Evolutionary conservation across 2,329 filamentous ascomycete genomes (phyloP).

Genomic region (Botrytis byssoidea): DNA sequence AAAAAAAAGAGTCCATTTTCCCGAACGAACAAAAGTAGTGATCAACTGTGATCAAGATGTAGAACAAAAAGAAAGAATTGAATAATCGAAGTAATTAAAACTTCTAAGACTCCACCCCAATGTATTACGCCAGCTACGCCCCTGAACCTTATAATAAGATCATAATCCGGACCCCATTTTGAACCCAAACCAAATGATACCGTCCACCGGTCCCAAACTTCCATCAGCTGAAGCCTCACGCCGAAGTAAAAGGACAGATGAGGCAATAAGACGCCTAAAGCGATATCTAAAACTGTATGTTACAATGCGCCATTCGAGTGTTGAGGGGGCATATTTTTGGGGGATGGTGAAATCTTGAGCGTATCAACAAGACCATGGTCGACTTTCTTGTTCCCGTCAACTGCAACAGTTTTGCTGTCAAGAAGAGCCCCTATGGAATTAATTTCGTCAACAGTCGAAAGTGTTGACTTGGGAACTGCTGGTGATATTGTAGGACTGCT

Average conservation of each 20-base stretch:
- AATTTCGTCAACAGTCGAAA: slow-evolving; percentile 43
- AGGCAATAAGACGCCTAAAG: slow-evolving; percentile 26
- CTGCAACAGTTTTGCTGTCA: slow-evolving; percentile 37
- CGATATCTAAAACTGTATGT: slow-evolving; percentile 39
- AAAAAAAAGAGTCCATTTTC: background rate
- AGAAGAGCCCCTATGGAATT: slow-evolving; percentile 41
- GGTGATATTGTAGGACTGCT: slow-evolving; percentile 39
- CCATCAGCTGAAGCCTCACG: slow-evolving; percentile 30
- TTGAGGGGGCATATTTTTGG: slow-evolving; percentile 27
- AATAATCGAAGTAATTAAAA: slow-evolving; percentile 3
- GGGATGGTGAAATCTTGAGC: slow-evolving; percentile 22
- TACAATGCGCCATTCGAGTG: slow-evolving; percentile 40
- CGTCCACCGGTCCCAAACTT: slow-evolving; percentile 24
- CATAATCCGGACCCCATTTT: slow-evolving; percentile 33
- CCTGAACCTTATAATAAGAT: slow-evolving; percentile 11
- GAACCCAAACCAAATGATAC: slow-evolving; percentile 26
- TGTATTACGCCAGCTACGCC: slow-evolving; percentile 20
- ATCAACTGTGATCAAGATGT: background rate
- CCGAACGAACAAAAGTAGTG: slow-evolving; percentile 1
- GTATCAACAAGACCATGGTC: slow-evolving; percentile 27
- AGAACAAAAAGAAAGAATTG: slow-evolving; percentile 3
- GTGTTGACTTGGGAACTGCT: slow-evolving; percentile 42
- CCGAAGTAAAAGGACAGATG: slow-evolving; percentile 29
- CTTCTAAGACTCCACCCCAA: slow-evolving; percentile 15
- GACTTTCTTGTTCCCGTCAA: slow-evolving; percentile 40